Evolutionary conservation across 225 moss, liverwort and hornwort genomes (phyloP).

Genomic region (Sphagnum contortum): DNA sequence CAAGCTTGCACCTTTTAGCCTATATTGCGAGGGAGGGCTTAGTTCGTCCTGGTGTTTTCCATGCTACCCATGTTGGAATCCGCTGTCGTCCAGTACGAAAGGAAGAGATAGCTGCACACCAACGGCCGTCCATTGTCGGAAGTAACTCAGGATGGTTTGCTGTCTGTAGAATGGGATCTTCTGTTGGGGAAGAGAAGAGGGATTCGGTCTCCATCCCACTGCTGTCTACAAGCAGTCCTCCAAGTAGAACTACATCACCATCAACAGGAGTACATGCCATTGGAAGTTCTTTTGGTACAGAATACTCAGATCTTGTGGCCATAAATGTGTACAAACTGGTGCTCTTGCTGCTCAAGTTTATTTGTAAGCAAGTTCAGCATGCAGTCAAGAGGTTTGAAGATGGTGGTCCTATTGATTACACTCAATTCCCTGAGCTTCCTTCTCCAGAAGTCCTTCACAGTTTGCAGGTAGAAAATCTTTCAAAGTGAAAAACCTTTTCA

Average conservation of each 20-base stretch:
- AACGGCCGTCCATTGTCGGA: conserved; percentile 47
- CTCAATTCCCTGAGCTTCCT: conserved; percentile 78
- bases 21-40: conserved; percentile 84
- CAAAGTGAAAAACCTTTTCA: too few species aligned
- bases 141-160: conserved; percentile 84
- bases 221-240: conserved; percentile 21
- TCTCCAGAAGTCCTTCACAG: conserved; percentile 86
- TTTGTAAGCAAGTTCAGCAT: conserved; percentile 71
- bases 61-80: conserved; percentile 60
- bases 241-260: conserved; percentile 36
- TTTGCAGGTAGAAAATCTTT: conserved; percentile 44
- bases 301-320: conserved; percentile 89
- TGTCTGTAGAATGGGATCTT: conserved; percentile 67
- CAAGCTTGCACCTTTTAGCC: conserved; percentile 77
- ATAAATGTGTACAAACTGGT: conserved; percentile 83
- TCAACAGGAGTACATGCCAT: conserved; percentile 18
- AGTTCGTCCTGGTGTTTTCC: conserved; percentile 68
- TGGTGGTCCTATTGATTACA: conserved; percentile 56
- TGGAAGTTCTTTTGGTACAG: conserved; percentile 44
- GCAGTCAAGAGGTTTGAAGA: conserved; percentile 70
- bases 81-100: conserved; percentile 72
- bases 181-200: conserved; percentile 25
- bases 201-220: conserved; percentile 12
- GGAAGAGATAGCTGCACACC: conserved; percentile 60
- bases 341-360: conserved; percentile 69